These are phyloP conservation scores for Ambrosiella cleistominuta DNA, from an alignment of 2,329 filamentous ascomycete genomes.

Conservation along the genomic window DNA sequence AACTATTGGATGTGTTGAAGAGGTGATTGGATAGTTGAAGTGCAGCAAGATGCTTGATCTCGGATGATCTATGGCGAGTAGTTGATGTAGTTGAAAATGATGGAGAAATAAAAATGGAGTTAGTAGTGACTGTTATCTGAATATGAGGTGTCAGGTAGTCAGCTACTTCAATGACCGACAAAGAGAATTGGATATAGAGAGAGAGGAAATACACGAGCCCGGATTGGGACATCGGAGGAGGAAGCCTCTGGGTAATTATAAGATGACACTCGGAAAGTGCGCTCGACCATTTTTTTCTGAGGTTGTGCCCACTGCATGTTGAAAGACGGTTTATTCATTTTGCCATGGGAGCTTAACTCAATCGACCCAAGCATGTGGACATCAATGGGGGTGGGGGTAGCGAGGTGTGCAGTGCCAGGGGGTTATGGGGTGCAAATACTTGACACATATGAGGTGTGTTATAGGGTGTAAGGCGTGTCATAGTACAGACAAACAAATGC, in stretches of 20 bases:
- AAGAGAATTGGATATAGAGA: neutral
- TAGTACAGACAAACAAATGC: neutral
- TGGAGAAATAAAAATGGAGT: neutral
- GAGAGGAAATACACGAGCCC: neutral
- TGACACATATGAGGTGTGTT: neutral
- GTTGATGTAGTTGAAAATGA: neutral
- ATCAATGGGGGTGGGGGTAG: too few relatives aligned
- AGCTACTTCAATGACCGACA: neutral
- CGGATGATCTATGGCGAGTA: neutral
- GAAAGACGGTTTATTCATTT: neutral
- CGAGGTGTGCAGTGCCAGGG: neutral
- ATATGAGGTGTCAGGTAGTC: neutral
- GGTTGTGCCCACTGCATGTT: neutral
- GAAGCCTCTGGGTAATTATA: slow-evolving; percentile 1
- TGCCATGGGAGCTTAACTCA: slow-evolving; percentile 1
- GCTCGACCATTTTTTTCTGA: neutral
- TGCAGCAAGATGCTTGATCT: neutral
- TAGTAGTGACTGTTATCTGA: neutral
- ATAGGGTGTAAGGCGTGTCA: slow-evolving; percentile 1
- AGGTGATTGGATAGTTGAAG: neutral
- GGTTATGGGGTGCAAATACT: neutral
- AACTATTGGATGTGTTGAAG: neutral
- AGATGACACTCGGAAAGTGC: neutral
- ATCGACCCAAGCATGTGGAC: slow-evolving; percentile 1
- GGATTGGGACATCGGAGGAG: neutral